phyloP scores from a whole-genome alignment of 2,329 filamentous ascomycete species.

The Aspergillus transmontanensis region DNA sequence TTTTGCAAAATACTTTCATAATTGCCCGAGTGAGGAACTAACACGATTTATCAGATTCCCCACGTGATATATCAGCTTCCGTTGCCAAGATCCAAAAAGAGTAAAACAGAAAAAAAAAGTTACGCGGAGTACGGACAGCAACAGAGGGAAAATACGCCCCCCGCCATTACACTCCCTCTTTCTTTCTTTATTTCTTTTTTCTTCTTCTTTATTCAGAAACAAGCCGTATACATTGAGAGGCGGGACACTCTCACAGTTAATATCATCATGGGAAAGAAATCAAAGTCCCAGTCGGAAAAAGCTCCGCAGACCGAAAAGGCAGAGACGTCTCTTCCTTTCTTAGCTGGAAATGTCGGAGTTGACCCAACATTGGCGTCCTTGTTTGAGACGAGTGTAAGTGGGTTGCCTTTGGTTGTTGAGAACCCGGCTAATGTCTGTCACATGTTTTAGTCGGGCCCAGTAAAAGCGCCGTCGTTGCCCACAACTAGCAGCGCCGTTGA shows the following conservation, averaged over 20 bases:
- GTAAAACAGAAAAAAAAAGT: slow-evolving; percentile 8
- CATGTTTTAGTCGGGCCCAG: slow-evolving; percentile 39
- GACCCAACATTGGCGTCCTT: slow-evolving; percentile 71
- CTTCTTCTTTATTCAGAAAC: background rate
- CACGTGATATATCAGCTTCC: slow-evolving; percentile 19
- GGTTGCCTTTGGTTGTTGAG: background rate
- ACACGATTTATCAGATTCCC: background rate
- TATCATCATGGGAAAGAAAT: slow-evolving; percentile 38
- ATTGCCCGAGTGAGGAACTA: background rate
- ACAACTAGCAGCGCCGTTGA: slow-evolving; percentile 5
- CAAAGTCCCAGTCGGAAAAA: slow-evolving; percentile 31
- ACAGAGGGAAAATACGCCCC: background rate
- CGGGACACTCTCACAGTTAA: background rate
- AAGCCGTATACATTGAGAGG: background rate
- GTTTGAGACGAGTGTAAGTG: slow-evolving; percentile 72
- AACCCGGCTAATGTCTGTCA: slow-evolving; percentile 4
- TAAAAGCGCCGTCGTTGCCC: slow-evolving; percentile 37
- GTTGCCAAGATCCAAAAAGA: slow-evolving; percentile 15
- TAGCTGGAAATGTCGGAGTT: slow-evolving; percentile 64
- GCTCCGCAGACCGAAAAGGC: slow-evolving; percentile 10
- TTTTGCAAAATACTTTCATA: too few species aligned
- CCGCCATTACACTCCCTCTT: background rate
- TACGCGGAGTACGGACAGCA: background rate
- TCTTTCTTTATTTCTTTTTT: background rate
- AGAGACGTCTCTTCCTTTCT: slow-evolving; percentile 38